phyloP scores from a whole-genome alignment of 169 alveolate species.

The Eimeria praecox region DNA sequence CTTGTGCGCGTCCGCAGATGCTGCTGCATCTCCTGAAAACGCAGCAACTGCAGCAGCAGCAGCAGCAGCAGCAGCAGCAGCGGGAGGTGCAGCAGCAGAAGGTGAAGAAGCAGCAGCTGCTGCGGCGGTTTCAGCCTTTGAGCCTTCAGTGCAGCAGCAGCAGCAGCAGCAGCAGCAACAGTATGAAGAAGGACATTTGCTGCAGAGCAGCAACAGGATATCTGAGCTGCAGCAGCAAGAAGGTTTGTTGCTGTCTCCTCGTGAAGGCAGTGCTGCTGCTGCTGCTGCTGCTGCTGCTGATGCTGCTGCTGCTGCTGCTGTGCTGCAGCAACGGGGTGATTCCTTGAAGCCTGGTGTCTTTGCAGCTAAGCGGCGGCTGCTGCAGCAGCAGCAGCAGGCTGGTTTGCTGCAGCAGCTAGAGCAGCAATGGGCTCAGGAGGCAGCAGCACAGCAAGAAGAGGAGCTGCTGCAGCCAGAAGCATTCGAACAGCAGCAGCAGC shows the following conservation, averaged over 20 bases:
- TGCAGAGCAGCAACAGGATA: conserved; percentile 40
- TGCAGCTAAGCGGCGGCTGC: conserved; percentile 16
- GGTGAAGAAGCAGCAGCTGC: not conserved
- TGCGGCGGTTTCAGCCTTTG: not conserved
- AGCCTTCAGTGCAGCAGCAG: not conserved
- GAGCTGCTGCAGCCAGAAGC: conserved; percentile 22
- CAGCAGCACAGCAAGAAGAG: not conserved
- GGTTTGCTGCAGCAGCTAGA: conserved; percentile 44
- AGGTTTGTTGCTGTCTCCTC: not conserved
- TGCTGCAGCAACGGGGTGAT: not conserved
- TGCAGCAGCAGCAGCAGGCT: conserved; percentile 57
- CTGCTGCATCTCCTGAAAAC: not conserved
- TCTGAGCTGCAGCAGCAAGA: conserved; percentile 21
- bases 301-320: conserved; percentile 29
- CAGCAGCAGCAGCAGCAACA: conserved; percentile 44
- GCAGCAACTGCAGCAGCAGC: conserved; percentile 9
- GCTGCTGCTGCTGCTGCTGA: not conserved
- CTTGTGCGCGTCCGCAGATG: not conserved
- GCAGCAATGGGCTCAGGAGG: conserved; percentile 42
- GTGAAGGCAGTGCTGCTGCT: not conserved
- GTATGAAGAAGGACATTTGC: not conserved
- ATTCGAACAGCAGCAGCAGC: conserved; percentile 4
- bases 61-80: not conserved
- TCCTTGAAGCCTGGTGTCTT: not conserved
- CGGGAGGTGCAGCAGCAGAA: not conserved